These are phyloP conservation scores for Starmerella gropengiesseri DNA, from an alignment of 805 yeast genomes.

Conservation along the genomic window DNA sequence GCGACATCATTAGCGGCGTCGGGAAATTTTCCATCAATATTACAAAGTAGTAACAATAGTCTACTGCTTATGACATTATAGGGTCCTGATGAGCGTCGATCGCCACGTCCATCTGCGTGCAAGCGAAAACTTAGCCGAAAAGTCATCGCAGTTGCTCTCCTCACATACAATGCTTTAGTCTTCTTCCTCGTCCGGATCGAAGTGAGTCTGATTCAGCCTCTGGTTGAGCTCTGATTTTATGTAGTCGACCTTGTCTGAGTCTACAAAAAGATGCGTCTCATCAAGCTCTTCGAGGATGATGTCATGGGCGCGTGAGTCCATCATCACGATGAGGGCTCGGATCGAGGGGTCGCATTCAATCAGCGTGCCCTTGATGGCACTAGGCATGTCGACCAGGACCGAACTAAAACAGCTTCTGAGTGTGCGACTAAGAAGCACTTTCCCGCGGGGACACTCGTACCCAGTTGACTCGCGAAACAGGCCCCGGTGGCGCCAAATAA, in stretches of 20 bases:
- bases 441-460: too few relatives aligned
- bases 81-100: too few relatives aligned
- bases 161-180: neutral
- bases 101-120: too few relatives aligned
- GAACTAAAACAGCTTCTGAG: neutral
- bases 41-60: too few relatives aligned
- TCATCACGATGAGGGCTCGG: conserved; percentile 69
- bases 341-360: conserved; percentile 78
- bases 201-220: conserved; percentile 70
- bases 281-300: conserved; percentile 73
- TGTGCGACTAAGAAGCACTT: neutral
- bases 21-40: too few relatives aligned
- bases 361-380: conserved; percentile 28
- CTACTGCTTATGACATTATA: too few relatives aligned
- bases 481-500: too few relatives aligned
- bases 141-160: too few relatives aligned
- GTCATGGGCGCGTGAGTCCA: conserved; percentile 67
- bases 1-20: too few relatives aligned
- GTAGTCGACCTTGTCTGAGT: conserved; percentile 60
- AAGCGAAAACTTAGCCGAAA: too few relatives aligned
- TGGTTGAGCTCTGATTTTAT: conserved; percentile 69
- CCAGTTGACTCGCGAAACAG: too few relatives aligned
- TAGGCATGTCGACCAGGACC: conserved; percentile 14
- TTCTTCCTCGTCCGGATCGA: conserved; percentile 61
- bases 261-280: conserved; percentile 79